Evolutionary conservation across 805 yeast genomes (phyloP).

Genomic region (Myxozyma neotropica): DNA sequence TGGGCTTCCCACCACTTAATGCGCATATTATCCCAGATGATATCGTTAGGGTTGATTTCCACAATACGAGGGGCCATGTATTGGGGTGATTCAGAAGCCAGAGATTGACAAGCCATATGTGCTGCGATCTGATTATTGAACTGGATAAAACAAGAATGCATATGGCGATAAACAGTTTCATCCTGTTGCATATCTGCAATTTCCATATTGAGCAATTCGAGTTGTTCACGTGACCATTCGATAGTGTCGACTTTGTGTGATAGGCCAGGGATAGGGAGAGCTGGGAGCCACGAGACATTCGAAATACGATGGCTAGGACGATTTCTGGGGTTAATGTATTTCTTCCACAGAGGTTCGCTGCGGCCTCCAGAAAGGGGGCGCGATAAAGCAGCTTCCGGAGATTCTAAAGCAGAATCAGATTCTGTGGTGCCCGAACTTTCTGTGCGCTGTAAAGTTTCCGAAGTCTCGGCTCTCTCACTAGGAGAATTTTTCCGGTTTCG

Average conservation of each 20-base stretch:
- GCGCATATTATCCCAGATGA: slow-evolving; percentile 69
- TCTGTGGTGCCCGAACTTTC: neutral
- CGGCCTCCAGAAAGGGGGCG: neutral
- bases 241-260: slow-evolving; percentile 85
- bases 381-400: neutral
- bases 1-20: slow-evolving; percentile 44
- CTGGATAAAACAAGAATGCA: slow-evolving; percentile 76
- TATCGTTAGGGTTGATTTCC: slow-evolving; percentile 65
- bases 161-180: slow-evolving; percentile 60
- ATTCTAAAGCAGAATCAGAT: neutral
- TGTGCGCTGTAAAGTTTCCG: neutral
- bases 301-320: slow-evolving; percentile 69
- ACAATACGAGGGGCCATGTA: slow-evolving; percentile 45
- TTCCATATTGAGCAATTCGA: slow-evolving; percentile 68
- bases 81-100: slow-evolving; percentile 47
- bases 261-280: slow-evolving; percentile 50
- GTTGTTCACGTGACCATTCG: slow-evolving; percentile 65
- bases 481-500: slow-evolving; percentile 12
- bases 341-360: slow-evolving; percentile 37
- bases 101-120: slow-evolving; percentile 60
- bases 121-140: slow-evolving; percentile 62
- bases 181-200: slow-evolving; percentile 60
- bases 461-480: neutral
- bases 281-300: slow-evolving; percentile 16
- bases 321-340: slow-evolving; percentile 62